Conservation (phyloP, 1,139 yeast genomes). For the Kodamaea fungicola region DNA sequence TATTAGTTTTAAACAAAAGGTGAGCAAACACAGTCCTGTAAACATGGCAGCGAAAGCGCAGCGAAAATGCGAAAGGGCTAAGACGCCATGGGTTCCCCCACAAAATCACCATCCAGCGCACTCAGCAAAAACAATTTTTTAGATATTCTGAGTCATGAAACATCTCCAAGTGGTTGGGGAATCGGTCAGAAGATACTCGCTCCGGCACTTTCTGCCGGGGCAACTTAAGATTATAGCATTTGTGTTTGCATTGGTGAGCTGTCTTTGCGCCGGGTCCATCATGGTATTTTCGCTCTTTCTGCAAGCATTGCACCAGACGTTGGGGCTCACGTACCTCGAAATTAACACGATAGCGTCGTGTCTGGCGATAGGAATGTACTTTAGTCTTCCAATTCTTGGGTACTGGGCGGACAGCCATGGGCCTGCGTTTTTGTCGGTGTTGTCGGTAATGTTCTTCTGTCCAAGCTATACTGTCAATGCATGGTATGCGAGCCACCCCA, state of each 20-base stretch:
- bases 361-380: conserved; percentile 78
- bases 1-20: too few species aligned
- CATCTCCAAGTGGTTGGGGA: conserved; percentile 5
- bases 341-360: conserved; percentile 76
- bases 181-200: conserved; percentile 17
- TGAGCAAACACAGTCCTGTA: too few species aligned
- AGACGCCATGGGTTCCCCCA: too few species aligned
- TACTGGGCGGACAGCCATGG: conserved; percentile 82
- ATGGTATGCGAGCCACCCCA: conserved; percentile 8
- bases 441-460: conserved; percentile 62
- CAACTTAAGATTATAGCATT: conserved; percentile 37
- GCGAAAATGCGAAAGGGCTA: too few species aligned
- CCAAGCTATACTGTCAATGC: conserved; percentile 63
- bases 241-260: conserved; percentile 42
- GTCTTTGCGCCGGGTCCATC: conserved; percentile 80
- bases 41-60: too few species aligned
- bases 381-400: conserved; percentile 81
- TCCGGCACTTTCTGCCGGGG: conserved; percentile 20
- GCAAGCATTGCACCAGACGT: conserved; percentile 55
- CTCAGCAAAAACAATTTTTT: too few species aligned
- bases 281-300: conserved; percentile 78
- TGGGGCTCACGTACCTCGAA: conserved; percentile 64
- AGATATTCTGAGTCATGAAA: background rate
- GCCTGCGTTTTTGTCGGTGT: conserved; percentile 65
- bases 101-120: too few species aligned